phyloP scores from a whole-genome alignment of 352 stramenopile species.

The Pythium vanterpoolii region DNA sequence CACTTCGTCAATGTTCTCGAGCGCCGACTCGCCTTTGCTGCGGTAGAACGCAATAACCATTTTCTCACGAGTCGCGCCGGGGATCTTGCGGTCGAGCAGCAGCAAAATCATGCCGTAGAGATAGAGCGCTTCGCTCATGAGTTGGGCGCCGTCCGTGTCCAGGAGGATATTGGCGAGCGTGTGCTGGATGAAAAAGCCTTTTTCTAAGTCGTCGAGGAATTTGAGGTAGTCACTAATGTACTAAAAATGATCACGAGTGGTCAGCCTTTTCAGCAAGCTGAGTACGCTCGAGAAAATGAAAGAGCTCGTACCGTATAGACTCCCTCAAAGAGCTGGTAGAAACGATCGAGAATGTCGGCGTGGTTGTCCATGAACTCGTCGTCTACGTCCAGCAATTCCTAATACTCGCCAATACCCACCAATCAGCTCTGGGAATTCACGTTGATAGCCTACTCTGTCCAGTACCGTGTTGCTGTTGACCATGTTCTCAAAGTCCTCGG shows the following conservation, averaged over 20 bases:
- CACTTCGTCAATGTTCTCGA: slow-evolving; percentile 91
- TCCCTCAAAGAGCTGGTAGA: slow-evolving; percentile 75
- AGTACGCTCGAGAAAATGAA: not conserved
- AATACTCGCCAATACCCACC: not conserved
- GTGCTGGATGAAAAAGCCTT: slow-evolving; percentile 95
- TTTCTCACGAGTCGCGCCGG: slow-evolving; percentile 85
- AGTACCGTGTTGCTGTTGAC: slow-evolving; percentile 87
- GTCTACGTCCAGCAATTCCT: slow-evolving; percentile 68
- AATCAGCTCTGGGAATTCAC: not conserved
- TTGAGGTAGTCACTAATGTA: slow-evolving; percentile 92
- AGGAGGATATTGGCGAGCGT: slow-evolving; percentile 93
- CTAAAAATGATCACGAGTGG: slow-evolving; percentile 26
- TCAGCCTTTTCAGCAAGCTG: not conserved
- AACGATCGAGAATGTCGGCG: slow-evolving; percentile 58
- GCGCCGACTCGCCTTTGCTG: slow-evolving; percentile 83
- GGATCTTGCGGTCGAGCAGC: slow-evolving; percentile 91
- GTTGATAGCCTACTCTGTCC: not conserved
- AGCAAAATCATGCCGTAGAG: slow-evolving; percentile 95
- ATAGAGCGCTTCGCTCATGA: slow-evolving; percentile 94
- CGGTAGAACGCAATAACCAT: slow-evolving; percentile 90
- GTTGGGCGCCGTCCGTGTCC: slow-evolving; percentile 91
- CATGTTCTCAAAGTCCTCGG: slow-evolving; percentile 93
- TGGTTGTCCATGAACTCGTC: slow-evolving; percentile 82
- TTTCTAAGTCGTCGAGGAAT: slow-evolving; percentile 91
- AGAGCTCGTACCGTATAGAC: slow-evolving; percentile 33